Evolutionary conservation across 495 filamentous ascomycete genomes (phyloP), one percentile per base, ranked within the genome.

Genomic region (Echria macrotheca): DNA sequence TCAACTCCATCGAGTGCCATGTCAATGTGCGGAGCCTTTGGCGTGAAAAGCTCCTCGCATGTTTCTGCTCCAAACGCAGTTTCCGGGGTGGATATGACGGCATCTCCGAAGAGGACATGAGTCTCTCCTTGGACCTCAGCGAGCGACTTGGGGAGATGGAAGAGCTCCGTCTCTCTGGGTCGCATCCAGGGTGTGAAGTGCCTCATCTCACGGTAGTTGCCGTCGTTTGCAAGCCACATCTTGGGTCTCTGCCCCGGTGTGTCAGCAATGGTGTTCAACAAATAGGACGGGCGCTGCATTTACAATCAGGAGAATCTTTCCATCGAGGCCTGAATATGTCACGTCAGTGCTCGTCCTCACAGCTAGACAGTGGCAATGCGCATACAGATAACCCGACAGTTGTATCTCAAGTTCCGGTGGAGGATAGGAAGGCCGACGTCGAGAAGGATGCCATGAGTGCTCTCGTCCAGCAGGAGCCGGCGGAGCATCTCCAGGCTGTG

Each of bases 11-110:
- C 26, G 24, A 46, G 38, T 6, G 7, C 35, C 31, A 31, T 51
- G 10, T 35, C 2, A 28, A 66, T 69, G 44, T 72, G 73, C n/a
- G 78, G 77, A 19, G 67, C 56, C 19, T 77, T 71, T 2, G 85
- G 85, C 2, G 83, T 87, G 43, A 88, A 91, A 3, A 90, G 69
- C 61, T 91, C 87, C 61, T 90, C 86, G 52, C 87, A 91, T 0
- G 85, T 89, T 63, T 93, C 87, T 3, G 75, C 68, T 5, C 79
- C 87, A 14, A 94, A 56, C 53, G 75, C 79, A 0, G 85, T 89
- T 54, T 94, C 89, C 12, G 69, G 66, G 4, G 86, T 88, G 19
- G 69, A 76, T 35, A 95, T 79, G 7, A 91, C 77, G 4, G 77
- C 82, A 69, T 95, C 89, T 1, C 89, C 89, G 60, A 95, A 78